phyloP scores from a whole-genome alignment of 129 eudicot species.

The Saposhnikovia divaricata region DNA sequence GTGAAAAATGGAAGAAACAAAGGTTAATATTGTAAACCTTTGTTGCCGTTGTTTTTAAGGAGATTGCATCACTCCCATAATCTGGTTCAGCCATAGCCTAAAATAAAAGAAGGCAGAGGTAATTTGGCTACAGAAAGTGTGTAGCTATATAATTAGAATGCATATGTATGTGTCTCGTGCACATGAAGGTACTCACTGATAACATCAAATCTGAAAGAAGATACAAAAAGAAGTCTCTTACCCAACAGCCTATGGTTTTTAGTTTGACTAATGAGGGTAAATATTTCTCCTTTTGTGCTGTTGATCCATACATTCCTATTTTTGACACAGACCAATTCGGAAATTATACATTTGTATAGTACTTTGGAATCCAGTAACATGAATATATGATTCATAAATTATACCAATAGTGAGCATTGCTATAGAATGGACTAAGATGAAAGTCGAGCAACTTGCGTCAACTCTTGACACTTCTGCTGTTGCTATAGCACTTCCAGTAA shows the following conservation, averaged over 20 bases:
- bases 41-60: constrained; percentile 75
- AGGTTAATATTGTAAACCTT: constrained; percentile 37
- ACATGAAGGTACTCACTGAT: neutral
- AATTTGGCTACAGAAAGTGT: neutral
- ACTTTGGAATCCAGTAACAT: neutral
- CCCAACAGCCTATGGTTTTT: constrained; percentile 84
- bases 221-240: constrained; percentile 19
- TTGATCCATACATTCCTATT: constrained; percentile 79
- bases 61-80: constrained; percentile 97
- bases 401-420: constrained; percentile 95
- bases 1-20: neutral
- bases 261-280: constrained; percentile 79
- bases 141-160: neutral
- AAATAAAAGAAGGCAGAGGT: neutral
- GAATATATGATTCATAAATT: constrained; percentile 9
- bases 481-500: constrained; percentile 80
- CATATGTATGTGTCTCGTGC: neutral
- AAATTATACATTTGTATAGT: neutral
- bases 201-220: neutral
- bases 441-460: constrained; percentile 95
- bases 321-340: constrained; percentile 21
- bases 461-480: constrained; percentile 90
- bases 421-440: constrained; percentile 87
- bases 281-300: constrained; percentile 72
- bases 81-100: constrained; percentile 97